Evolutionary conservation across 495 filamentous ascomycete genomes (phyloP), one percentile per base, ranked within the genome.

Genomic region (Penicillium dipodomyicola): DNA sequence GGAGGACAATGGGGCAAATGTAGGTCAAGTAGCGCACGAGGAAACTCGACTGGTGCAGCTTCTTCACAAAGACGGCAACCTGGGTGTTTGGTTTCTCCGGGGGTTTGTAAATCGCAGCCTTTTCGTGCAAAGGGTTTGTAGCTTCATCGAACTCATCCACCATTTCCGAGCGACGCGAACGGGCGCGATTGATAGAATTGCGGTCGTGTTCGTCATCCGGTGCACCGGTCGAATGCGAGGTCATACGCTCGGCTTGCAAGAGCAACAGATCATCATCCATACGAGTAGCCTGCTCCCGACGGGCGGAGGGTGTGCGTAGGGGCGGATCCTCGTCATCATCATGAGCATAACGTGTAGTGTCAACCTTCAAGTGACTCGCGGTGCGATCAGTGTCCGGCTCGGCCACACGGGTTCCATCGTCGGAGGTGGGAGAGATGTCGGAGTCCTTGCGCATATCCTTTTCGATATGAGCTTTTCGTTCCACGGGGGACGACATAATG

Each of bases 11-110:
- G 0, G 94, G 94, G 3, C 85, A 76, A 61, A 96, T 92, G 65
- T 98, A 97, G 41, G 88, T 82, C 59, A 96, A 79, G 61, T 96
- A 98, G 48, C 94, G 87, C 52, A 96, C 65, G 37, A 96, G 71
- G 23, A 88, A 85, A 56, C 85, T 91, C 2, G 90, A 89, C 53
- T 84, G 82, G 60, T 90, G 89, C 32, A 96, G 72, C 32, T 64
- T 79, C 62, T 88, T 87, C 54, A 87, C 77, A 47, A 87, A 76
- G 54, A 81, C 80, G 3, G 82, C 80, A 25, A 91, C 67, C 23
- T 74, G 77, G 33, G 83, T 86, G 14, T 80, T 72, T 52, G 88
- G 84, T 57, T 88, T 84, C 52, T 83, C 80, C 0, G 86, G 84
- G 0, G 89, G 88, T 61, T 80, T 84, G 67, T 88, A 91, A 17